Conservation (phyloP, 148 eudicot genomes). For the Spergularia bocconei region DNA sequence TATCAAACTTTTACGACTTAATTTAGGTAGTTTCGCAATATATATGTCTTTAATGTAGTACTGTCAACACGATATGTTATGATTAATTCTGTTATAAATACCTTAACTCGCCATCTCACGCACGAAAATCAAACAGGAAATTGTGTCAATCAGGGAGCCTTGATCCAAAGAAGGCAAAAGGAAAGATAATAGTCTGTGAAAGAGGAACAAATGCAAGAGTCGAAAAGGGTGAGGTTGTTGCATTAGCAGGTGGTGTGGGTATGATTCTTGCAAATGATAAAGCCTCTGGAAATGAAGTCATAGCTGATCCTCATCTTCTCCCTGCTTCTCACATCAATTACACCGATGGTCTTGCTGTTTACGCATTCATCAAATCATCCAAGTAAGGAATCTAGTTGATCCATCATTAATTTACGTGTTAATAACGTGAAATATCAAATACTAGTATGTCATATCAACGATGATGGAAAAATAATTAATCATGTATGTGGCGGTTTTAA, state of each 20-base stretch:
- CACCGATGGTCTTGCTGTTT: constrained; percentile 48
- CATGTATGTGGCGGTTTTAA: too few species aligned
- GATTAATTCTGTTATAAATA: too few species aligned
- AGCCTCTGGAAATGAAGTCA: constrained; percentile 54
- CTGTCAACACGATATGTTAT: too few species aligned
- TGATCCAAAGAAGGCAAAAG: constrained; percentile 55
- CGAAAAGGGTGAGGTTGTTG: constrained; percentile 75
- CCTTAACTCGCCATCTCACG: too few species aligned
- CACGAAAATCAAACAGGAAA: constrained; percentile 29
- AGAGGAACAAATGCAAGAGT: constrained; percentile 78
- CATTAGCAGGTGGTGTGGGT: constrained; percentile 71
- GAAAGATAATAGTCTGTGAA: constrained; percentile 73
- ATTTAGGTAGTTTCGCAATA: too few species aligned
- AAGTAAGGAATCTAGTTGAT: constrained; percentile 33
- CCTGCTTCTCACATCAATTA: constrained; percentile 74
- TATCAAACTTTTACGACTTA: too few species aligned
- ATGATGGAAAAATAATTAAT: too few species aligned
- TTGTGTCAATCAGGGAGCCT: constrained; percentile 59
- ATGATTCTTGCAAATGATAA: constrained; percentile 70
- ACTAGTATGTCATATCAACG: too few species aligned
- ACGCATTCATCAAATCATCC: constrained; percentile 38
- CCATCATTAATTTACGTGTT: too few species aligned
- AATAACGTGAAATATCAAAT: too few species aligned
- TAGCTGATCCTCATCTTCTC: constrained; percentile 85
- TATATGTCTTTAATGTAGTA: not conserved